Percentiles rank a stretch among this genome's conserved stretches.
Conservation (phyloP, 2,329 filamentous ascomycete species). For the Talaromyces sp. region DNA sequence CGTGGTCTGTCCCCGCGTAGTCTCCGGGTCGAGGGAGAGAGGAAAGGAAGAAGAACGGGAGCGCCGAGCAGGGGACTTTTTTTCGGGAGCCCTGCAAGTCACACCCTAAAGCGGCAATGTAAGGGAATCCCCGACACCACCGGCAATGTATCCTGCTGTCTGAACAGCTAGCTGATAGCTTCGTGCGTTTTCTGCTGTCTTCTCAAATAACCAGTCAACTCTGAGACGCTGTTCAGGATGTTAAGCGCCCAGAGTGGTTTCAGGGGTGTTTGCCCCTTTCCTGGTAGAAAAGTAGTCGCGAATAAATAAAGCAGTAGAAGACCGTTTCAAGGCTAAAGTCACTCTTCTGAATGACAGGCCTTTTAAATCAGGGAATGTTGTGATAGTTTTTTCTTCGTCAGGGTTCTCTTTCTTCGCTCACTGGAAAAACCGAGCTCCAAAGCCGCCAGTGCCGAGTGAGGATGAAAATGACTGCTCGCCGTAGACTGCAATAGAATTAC, state of each 20-base stretch:
- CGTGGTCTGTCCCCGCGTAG: slow-evolving; percentile 27
- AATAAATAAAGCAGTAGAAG: neutral
- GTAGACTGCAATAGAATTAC: neutral
- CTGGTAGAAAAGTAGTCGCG: neutral
- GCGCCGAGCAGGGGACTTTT: slow-evolving; percentile 21
- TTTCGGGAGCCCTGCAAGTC: slow-evolving; percentile 24
- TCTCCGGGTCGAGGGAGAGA: slow-evolving; percentile 22
- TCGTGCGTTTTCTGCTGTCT: neutral
- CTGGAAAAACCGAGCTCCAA: neutral
- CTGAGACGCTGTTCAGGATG: neutral
- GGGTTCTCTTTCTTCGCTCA: neutral
- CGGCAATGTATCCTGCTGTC: neutral
- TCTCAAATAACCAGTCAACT: neutral
- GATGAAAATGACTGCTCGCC: neutral
- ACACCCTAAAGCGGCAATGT: slow-evolving; percentile 16
- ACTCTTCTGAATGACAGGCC: neutral
- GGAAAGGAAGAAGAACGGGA: slow-evolving; percentile 12
- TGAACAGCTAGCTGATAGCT: neutral
- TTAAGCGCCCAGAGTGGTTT: slow-evolving; percentile 2
- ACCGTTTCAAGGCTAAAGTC: neutral
- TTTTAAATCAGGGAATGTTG: neutral
- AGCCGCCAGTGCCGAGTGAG: neutral
- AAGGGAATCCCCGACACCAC: slow-evolving; percentile 18
- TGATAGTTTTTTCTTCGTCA: neutral
- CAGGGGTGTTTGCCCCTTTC: slow-evolving; percentile 8